Evolutionary conservation across 441 rosid genomes (phyloP).

Genomic region (Syzygium malaccense): DNA sequence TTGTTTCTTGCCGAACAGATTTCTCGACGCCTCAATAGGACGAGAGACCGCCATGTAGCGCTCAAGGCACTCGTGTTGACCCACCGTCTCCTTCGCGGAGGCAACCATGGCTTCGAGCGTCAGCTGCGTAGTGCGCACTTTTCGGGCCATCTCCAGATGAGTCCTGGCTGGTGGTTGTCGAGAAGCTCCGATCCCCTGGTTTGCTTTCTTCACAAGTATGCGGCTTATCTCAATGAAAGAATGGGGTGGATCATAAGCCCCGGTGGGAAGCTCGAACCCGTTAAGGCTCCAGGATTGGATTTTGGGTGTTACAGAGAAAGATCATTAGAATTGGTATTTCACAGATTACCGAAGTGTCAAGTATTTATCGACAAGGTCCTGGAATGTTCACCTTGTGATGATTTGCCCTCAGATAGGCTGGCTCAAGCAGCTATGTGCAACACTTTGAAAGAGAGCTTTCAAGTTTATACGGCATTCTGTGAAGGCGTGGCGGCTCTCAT

Average conservation of each 20-base stretch:
- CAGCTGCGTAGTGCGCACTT: conserved; percentile 44
- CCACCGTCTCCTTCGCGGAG: conserved; percentile 77
- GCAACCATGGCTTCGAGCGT: conserved; percentile 59
- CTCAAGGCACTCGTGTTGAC: conserved; percentile 64
- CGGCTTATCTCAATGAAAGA: conserved; percentile 65
- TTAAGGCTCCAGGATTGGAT: conserved; percentile 28
- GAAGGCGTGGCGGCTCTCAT: conserved; percentile 48
- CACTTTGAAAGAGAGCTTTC: conserved; percentile 82
- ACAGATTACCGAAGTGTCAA: conserved; percentile 60
- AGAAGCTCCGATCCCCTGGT: conserved; percentile 17
- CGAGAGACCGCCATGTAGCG: conserved; percentile 57
- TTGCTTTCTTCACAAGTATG: conserved; percentile 48
- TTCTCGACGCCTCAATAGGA: conserved; percentile 67
- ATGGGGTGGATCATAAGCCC: conserved; percentile 73
- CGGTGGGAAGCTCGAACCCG: conserved; percentile 79
- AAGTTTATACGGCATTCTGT: conserved; percentile 43
- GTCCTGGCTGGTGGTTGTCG: conserved; percentile 25
- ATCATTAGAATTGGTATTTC: conserved; percentile 43
- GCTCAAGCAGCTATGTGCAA: conserved; percentile 50
- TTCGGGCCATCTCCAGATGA: conserved; percentile 69
- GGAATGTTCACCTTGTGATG: conserved; percentile 34
- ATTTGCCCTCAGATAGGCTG: conserved; percentile 18
- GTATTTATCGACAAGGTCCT: conserved; percentile 49
- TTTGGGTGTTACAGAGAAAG: conserved; percentile 36
- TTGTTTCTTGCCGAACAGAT: conserved; percentile 66